A percentile compares a stretch with the other conserved stretches of the same genome.
Evolutionary conservation across 192 early-diverging fungal species (phyloP).

Genomic region (Podila epicladia): DNA sequence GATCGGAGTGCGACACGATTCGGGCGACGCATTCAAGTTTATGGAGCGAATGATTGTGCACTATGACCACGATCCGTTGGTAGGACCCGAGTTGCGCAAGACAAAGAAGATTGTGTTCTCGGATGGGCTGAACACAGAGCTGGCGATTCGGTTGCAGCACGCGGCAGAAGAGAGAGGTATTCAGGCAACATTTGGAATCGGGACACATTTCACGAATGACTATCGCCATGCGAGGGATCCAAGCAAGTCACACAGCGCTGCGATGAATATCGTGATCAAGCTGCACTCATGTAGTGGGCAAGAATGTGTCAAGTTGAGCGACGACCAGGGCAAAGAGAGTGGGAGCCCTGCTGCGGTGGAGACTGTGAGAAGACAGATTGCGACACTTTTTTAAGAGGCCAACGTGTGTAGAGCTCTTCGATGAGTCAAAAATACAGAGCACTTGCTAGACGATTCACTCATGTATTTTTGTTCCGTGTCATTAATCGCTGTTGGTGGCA

Average conservation of each 20-base stretch:
- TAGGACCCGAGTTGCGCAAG: conserved; percentile 19
- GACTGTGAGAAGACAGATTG: conserved; percentile 48
- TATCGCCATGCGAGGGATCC: conserved; percentile 53
- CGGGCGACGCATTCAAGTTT: conserved; percentile 73
- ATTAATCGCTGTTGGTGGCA: too few relatives aligned
- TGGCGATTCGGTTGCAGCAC: conserved; percentile 59
- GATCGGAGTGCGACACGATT: conserved; percentile 76
- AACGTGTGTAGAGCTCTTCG: too few relatives aligned
- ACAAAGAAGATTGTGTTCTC: conserved; percentile 79
- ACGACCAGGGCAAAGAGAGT: conserved; percentile 69
- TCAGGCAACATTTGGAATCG: conserved; percentile 74
- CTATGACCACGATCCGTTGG: conserved; percentile 68
- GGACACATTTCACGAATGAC: conserved; percentile 82
- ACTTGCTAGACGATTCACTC: too few relatives aligned
- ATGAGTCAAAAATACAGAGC: too few relatives aligned
- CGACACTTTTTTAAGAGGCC: background rate
- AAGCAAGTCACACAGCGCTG: conserved; percentile 26
- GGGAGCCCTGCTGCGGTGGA: conserved; percentile 62
- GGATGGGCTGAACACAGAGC: conserved; percentile 67
- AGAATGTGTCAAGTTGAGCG: conserved; percentile 77
- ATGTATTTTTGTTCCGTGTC: too few relatives aligned
- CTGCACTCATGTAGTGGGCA: conserved; percentile 64
- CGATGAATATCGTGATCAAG: conserved; percentile 84
- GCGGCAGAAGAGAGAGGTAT: conserved; percentile 56
- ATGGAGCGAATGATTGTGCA: conserved; percentile 64